These are phyloP conservation scores for Candida sp. DNA, from an alignment of 1,139 yeast species.

Conservation along the genomic window DNA sequence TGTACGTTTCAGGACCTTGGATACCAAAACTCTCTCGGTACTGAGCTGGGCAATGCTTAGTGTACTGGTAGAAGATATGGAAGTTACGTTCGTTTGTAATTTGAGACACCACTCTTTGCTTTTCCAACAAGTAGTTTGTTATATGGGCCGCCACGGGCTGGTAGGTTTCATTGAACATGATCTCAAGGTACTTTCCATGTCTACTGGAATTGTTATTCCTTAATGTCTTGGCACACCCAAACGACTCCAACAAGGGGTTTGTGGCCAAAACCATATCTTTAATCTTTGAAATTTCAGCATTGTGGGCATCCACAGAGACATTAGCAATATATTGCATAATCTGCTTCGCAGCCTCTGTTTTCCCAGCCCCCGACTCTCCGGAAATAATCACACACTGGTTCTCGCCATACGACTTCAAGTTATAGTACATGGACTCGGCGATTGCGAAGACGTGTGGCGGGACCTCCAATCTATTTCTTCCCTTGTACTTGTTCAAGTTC, in stretches of 20 bases:
- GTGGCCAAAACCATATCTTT: slow-evolving; percentile 99
- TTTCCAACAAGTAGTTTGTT: slow-evolving; percentile 92
- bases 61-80: slow-evolving; percentile 96
- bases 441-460: slow-evolving; percentile 99
- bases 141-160: slow-evolving; percentile 97
- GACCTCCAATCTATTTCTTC: slow-evolving; percentile 92
- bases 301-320: slow-evolving; percentile 54
- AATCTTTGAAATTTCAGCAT: slow-evolving; percentile 71
- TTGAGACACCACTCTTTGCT: slow-evolving; percentile 95
- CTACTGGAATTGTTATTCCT: slow-evolving; percentile 97
- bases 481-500: slow-evolving; percentile 76
- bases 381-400: slow-evolving; percentile 98
- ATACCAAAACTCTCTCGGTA: slow-evolving; percentile 88
- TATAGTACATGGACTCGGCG: slow-evolving; percentile 97
- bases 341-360: slow-evolving; percentile 98
- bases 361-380: slow-evolving; percentile 99
- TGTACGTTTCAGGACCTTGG: slow-evolving; percentile 91
- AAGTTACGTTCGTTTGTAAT: slow-evolving; percentile 92
- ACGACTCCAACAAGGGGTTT: slow-evolving; percentile 93
- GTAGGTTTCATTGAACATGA: slow-evolving; percentile 74
- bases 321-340: slow-evolving; percentile 99
- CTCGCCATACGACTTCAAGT: slow-evolving; percentile 92
- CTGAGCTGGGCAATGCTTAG: slow-evolving; percentile 87
- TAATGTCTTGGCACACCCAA: slow-evolving; percentile 98
- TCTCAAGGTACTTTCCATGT: slow-evolving; percentile 97